A percentile compares a stretch with the other conserved stretches of the same genome.
These are phyloP conservation scores for Hyphopichia buzzinii DNA, from an alignment of 1,139 yeast genomes.

Conservation along the genomic window DNA sequence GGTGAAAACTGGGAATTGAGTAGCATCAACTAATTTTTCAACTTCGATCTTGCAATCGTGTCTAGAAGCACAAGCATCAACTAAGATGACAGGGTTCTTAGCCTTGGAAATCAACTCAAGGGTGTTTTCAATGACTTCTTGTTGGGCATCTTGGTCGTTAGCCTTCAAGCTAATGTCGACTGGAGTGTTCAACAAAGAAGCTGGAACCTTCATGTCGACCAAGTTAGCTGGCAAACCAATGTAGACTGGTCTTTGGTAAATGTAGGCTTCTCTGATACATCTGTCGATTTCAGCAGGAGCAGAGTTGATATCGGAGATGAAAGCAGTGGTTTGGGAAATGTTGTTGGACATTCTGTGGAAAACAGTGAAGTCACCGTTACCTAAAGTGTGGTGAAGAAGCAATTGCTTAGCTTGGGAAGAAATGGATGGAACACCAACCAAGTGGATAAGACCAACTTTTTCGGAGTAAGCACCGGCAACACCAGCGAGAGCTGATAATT, in stretches of 20 bases:
- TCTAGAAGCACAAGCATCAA: conserved; percentile 86
- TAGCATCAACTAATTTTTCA: conserved; percentile 56
- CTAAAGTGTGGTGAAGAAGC: conserved; percentile 44
- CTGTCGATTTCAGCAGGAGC: conserved; percentile 74
- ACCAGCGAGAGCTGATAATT: conserved; percentile 39
- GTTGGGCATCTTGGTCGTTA: conserved; percentile 69
- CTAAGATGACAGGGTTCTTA: conserved; percentile 68
- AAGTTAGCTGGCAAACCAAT: conserved; percentile 81
- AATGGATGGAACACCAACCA: conserved; percentile 41
- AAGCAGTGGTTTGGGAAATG: conserved; percentile 64
- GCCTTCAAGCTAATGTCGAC: conserved; percentile 60
- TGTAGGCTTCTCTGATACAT: conserved; percentile 69
- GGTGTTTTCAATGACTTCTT: conserved; percentile 64
- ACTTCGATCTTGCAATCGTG: conserved; percentile 68
- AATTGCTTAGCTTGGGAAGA: conserved; percentile 38
- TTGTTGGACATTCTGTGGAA: conserved; percentile 55
- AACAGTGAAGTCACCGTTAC: conserved; percentile 46
- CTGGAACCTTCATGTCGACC: conserved; percentile 63
- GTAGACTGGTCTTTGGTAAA: conserved; percentile 79
- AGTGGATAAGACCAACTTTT: conserved; percentile 40
- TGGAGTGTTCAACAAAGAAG: conserved; percentile 56
- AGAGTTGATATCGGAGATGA: conserved; percentile 56
- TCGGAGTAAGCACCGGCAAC: conserved; percentile 44
- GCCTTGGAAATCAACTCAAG: conserved; percentile 53
- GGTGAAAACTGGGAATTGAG: conserved; percentile 80